Percentiles rank a stretch among this genome's conserved stretches.
Evolutionary conservation across 106 monocot genomes (phyloP).

Genomic region (Alisma plantagoaquatica): DNA sequence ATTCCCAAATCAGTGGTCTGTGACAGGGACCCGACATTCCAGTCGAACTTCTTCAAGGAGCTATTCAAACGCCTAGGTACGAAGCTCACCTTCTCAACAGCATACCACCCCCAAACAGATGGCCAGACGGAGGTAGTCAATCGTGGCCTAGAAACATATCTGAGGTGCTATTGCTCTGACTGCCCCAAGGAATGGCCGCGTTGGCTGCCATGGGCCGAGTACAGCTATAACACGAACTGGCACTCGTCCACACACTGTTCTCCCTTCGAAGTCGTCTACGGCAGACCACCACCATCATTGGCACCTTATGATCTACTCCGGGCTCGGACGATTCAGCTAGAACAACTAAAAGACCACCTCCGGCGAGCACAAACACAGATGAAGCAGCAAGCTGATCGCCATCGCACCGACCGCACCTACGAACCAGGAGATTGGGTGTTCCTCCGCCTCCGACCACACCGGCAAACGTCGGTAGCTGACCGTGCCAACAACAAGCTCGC

Average conservation of each 20-base stretch:
- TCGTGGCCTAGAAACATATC: background rate
- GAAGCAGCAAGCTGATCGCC: background rate
- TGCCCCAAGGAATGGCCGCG: background rate
- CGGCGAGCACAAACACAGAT: background rate
- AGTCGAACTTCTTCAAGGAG: background rate
- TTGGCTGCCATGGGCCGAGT: background rate
- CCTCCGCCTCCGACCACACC: background rate
- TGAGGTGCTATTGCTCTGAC: background rate
- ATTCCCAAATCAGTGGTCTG: background rate
- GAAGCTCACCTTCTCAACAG: background rate
- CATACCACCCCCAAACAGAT: background rate
- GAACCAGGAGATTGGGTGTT: background rate
- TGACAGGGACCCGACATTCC: background rate
- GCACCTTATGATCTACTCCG: background rate
- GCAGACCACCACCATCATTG: background rate
- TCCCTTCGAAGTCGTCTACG: background rate
- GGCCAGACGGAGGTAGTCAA: background rate
- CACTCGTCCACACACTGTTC: background rate
- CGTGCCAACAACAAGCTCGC: no score
- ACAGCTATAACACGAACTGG: background rate
- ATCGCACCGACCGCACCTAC: background rate
- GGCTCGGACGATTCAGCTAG: background rate
- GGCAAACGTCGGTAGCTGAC: background rate
- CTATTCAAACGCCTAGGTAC: background rate
- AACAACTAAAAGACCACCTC: background rate